phyloP scores from a whole-genome alignment of 2,329 filamentous ascomycete species.

The Pseudogymnoascus sp. region DNA sequence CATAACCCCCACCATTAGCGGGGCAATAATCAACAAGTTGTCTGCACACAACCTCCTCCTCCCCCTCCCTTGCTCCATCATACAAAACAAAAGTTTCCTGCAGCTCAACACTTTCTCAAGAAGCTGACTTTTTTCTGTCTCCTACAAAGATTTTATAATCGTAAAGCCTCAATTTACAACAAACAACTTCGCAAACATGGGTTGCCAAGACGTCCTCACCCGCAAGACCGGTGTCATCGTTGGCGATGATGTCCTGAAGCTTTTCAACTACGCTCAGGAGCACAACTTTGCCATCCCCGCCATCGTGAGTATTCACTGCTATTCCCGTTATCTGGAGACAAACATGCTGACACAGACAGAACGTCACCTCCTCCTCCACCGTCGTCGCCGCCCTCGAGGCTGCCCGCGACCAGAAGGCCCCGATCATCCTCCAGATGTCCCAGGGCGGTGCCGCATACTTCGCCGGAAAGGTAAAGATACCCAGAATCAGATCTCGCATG shows the following conservation, averaged over 20 bases:
- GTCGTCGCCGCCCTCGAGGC: constrained; percentile 86
- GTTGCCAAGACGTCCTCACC: constrained; percentile 46
- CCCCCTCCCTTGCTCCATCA: not conserved
- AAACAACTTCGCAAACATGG: constrained; percentile 31
- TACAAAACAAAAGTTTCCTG: not conserved
- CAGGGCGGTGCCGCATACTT: constrained; percentile 93
- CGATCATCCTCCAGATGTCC: constrained; percentile 87
- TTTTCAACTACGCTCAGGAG: constrained; percentile 87
- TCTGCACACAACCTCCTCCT: not conserved
- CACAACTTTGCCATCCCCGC: constrained; percentile 84
- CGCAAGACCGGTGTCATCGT: constrained; percentile 61
- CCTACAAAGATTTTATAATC: not conserved
- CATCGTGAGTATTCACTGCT: constrained; percentile 44
- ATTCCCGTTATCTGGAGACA: not conserved
- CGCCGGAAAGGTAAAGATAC: constrained; percentile 62
- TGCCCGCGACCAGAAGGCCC: constrained; percentile 82
- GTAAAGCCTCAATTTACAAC: constrained; percentile 12
- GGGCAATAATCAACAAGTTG: constrained; percentile 5
- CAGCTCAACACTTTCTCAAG: not conserved
- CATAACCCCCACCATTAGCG: constrained; percentile 9
- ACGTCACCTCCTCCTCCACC: constrained; percentile 89
- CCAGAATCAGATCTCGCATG: constrained; percentile 17
- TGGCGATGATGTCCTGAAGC: constrained; percentile 58
- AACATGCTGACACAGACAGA: constrained; percentile 37
- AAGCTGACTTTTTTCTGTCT: not conserved